Conservation (phyloP, 106 monocot species). For the Vanilla planifolia region DNA sequence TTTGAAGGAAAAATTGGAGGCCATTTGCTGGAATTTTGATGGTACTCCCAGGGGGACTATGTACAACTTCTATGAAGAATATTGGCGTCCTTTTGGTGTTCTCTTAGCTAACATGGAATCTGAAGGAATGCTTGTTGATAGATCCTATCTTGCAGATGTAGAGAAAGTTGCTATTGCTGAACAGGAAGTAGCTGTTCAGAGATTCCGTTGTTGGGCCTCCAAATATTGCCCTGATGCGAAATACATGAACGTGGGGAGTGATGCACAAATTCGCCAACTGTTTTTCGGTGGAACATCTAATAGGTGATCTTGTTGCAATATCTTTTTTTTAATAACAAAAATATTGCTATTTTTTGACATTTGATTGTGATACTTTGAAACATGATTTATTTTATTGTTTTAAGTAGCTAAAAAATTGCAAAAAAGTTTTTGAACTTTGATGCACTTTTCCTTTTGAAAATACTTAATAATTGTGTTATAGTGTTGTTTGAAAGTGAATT, state of each 20-base stretch:
- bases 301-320: no score
- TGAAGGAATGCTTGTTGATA: slow-evolving; percentile 88
- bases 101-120: slow-evolving; percentile 88
- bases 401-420: no score
- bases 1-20: slow-evolving; percentile 59
- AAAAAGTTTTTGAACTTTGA: no score
- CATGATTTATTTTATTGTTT: no score
- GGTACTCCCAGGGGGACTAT: slow-evolving; percentile 43
- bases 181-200: slow-evolving; percentile 58
- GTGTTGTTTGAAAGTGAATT: no score
- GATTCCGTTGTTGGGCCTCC: slow-evolving; percentile 84
- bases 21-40: slow-evolving; percentile 48
- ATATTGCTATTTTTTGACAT: no score
- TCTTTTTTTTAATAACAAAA: no score
- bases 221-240: slow-evolving; percentile 79
- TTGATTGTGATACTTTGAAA: no score
- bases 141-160: slow-evolving; percentile 63
- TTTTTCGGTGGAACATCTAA: slow-evolving; percentile 85
- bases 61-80: slow-evolving; percentile 91
- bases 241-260: slow-evolving; percentile 97
- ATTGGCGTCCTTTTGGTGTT: slow-evolving; percentile 90
- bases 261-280: slow-evolving; percentile 87
- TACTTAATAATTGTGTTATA: no score
- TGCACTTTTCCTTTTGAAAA: no score
- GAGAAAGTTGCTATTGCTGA: slow-evolving; percentile 78